Evolutionary conservation across 2,329 filamentous ascomycete genomes (phyloP).

Genomic region (Trichophyton benhamiae): DNA sequence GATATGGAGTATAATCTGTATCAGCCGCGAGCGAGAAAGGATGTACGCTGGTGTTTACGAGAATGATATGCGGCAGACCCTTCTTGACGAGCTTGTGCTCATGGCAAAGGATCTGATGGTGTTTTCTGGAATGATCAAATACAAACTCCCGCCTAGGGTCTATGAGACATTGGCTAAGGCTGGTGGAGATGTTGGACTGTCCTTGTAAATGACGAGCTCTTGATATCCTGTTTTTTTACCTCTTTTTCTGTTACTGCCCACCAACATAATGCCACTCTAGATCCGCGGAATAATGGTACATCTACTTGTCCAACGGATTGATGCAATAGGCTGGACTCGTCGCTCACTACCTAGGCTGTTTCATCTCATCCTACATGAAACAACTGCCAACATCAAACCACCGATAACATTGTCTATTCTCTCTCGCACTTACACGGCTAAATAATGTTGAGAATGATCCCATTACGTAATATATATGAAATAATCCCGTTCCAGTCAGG

Average conservation of each 20-base stretch:
- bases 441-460: not conserved
- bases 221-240: not conserved
- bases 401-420: not conserved
- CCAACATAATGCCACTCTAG: not conserved
- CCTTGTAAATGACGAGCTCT: not conserved
- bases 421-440: not conserved
- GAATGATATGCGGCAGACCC: constrained; percentile 31
- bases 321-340: not conserved
- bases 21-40: constrained; percentile 62
- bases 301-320: not conserved
- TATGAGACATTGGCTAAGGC: constrained; percentile 80
- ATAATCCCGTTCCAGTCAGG: not conserved
- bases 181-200: constrained; percentile 50
- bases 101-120: constrained; percentile 84
- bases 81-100: constrained; percentile 60
- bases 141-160: constrained; percentile 73
- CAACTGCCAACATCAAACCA: not conserved
- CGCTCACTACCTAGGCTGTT: not conserved
- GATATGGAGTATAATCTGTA: constrained; percentile 85
- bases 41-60: constrained; percentile 61
- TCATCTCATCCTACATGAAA: not conserved
- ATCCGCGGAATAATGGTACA: not conserved
- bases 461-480: not conserved
- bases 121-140: constrained; percentile 84
- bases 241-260: not conserved